Base-by-base conservation (phyloP, 2,329 filamentous ascomycete genomes). In the Beauveria brongniartii region DNA sequence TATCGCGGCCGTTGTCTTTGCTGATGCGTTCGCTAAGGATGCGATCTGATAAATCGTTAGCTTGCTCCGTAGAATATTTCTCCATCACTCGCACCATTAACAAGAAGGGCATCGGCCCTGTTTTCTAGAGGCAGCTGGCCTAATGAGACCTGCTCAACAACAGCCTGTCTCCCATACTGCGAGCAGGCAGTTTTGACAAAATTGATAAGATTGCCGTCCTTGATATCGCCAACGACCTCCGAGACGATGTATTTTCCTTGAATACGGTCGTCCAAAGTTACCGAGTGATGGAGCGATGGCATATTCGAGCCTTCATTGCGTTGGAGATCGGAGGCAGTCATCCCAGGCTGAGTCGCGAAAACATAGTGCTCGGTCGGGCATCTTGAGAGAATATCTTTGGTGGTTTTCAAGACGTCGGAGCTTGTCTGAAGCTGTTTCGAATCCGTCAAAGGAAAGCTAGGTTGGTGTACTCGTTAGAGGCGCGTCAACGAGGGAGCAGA, bases 301-400 rank as follows among this genome's bases (percentile, higher is more conserved):
- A 82, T 69, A 78, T 83, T 66, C 78, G 78, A 78, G 62, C 64
- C 77, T 70, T 73, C 74, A 70, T 67, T 69, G 62, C 77, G 75
- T 65, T 77, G 75, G 68, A 93, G 86, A 72, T 96, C 91, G 64
- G 80, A 78, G 47, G 85, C 82, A 66, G 87, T 85, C 61, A 92
- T 80, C 66, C 89, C 88, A 12, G 89, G 86, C 71, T 96, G 91
- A 34, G 85, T 84, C 63, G 95, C 82, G 65, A 97, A 73, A 61
- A 95, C 77, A 75, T 96, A 96, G 67, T 82, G 82, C 55, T 86
- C 81, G 22, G 89, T 91, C 2, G 88, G 87, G 74, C 91, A 96
- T 59, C 75, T 73, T 44, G 79, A 77, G 28, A 96, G 82, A 55
- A 86, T 70, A n/a, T 74, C 65, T 63, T 78, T 76, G 26, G 78